Conservation (phyloP, 169 alveolate genomes). For the Cystoisospora suis region DNA sequence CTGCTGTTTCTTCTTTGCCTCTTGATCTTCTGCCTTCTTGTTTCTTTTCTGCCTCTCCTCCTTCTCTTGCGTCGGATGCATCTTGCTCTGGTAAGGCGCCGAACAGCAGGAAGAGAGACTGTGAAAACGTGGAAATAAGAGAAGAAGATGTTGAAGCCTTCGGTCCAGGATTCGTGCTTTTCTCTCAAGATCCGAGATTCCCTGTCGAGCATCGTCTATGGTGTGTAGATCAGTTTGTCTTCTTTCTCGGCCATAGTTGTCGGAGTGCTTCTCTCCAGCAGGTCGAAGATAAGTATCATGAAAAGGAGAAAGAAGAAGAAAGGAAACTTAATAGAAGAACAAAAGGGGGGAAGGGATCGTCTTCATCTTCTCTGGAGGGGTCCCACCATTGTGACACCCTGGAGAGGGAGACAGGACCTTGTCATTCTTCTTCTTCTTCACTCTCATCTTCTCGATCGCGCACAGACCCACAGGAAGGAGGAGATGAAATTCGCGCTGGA, state of each 20-base stretch:
- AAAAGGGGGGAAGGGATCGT: neutral
- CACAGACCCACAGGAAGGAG: neutral
- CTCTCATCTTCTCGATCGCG: no score
- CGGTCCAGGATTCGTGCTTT: neutral
- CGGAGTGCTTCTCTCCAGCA: neutral
- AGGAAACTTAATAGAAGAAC: neutral
- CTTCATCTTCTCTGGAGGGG: no score
- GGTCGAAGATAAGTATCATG: neutral
- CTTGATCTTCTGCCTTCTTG: neutral
- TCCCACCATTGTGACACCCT: neutral
- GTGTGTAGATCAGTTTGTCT: constrained; percentile 11
- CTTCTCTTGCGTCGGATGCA: neutral
- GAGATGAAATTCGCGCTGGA: neutral
- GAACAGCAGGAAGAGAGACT: no score
- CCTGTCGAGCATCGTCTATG: constrained; percentile 27
- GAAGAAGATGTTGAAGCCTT: neutral
- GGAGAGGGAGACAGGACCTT: neutral
- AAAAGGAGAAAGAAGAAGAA: no score
- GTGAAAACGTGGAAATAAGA: neutral
- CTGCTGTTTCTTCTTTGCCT: neutral
- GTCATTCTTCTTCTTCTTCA: no score
- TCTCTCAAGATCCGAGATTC: neutral
- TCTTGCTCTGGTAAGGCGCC: neutral
- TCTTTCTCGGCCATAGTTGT: constrained; percentile 7
- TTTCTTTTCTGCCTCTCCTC: neutral